Evolutionary conservation across 148 eudicot genomes (phyloP), one percentile per base, ranked within the genome.

Genomic region (Simmondsia chinensis): DNA sequence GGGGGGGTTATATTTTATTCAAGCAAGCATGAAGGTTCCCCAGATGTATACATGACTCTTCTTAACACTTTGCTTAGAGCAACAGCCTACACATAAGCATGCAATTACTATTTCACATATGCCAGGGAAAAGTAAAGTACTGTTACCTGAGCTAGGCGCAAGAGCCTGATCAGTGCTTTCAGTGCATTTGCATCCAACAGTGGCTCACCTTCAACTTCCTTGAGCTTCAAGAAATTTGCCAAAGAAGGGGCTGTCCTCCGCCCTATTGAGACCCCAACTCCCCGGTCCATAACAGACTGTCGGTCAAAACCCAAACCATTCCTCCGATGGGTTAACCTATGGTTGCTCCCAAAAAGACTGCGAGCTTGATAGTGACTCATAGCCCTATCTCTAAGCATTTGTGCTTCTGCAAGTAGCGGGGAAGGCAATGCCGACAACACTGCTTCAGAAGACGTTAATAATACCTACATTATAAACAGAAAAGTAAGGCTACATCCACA

Each of bases 321-420:
- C 60, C 93, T 77, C 55, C 85, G 56, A 74, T 33, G 63, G 43
- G 65, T 54, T 11, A 79, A 66, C 57, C 97, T 76, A 52, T 85
- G 94, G 73, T 69, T 70, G 63, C 68, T 51, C 53, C 97, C 97
- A 68, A 91, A 79, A 63, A 84, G 60, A 66, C 95, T 85, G 50
- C 85, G 95, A 53, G 97, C 97, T 60, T 91, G 95, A 67, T 91
- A 85, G 56, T 85, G 97, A 57, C 95, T 85, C 95, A 85, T 79
- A 29, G 94, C 93, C 70, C 97, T 76, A 59, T 91, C 97, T 74
- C 97, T 74, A 13, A 91, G 88, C 95, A 91, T 76, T 57, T 85
- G 97, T 23, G 95, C 97, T 76, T 89, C 97, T 13, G 88, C 97
- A 56, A 84, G 95, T 36, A 91, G 70, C 41, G 97, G 82, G 52